phyloP scores from a whole-genome alignment of 257 asterid genomes.

The Phtheirospermum japonicum region DNA sequence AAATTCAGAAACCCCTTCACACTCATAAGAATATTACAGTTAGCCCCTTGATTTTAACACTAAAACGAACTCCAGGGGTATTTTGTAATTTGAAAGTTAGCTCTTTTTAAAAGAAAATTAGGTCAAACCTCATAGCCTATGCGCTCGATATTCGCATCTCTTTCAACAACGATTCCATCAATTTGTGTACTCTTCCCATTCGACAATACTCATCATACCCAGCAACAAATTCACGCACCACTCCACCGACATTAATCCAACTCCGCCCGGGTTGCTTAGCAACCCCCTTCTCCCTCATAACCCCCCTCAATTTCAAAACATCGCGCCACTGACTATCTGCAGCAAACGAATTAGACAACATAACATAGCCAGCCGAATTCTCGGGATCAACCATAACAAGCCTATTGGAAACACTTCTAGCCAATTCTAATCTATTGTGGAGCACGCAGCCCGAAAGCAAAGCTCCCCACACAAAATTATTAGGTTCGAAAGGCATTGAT shows the following conservation, averaged over 20 bases:
- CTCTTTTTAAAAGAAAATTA: too few species aligned
- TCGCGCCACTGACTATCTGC: constrained; percentile 48
- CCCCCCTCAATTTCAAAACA: constrained; percentile 49
- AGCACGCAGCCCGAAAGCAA: constrained; percentile 57
- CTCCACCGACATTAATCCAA: constrained; percentile 53
- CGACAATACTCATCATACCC: constrained; percentile 35
- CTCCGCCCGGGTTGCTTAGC: constrained; percentile 63
- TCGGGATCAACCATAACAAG: constrained; percentile 61
- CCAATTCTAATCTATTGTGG: constrained; percentile 55
- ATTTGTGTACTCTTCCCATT: constrained; percentile 24
- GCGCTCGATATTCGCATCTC: constrained; percentile 42
- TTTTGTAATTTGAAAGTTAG: too few species aligned
- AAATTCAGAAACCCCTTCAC: too few species aligned
- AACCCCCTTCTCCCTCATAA: constrained; percentile 66
- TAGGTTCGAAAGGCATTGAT: constrained; percentile 59
- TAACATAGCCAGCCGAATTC: constrained; percentile 73
- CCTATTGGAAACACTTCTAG: constrained; percentile 46
- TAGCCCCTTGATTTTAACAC: too few species aligned
- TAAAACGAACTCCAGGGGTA: too few species aligned
- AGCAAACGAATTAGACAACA: constrained; percentile 72
- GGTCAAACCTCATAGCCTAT: neutral
- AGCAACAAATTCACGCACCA: constrained; percentile 57
- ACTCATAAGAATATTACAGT: too few species aligned
- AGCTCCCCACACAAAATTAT: constrained; percentile 71
- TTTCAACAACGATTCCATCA: constrained; percentile 43